Conservation (phyloP, 208 protist species). For the Wallacemonas rigidus region DNA sequence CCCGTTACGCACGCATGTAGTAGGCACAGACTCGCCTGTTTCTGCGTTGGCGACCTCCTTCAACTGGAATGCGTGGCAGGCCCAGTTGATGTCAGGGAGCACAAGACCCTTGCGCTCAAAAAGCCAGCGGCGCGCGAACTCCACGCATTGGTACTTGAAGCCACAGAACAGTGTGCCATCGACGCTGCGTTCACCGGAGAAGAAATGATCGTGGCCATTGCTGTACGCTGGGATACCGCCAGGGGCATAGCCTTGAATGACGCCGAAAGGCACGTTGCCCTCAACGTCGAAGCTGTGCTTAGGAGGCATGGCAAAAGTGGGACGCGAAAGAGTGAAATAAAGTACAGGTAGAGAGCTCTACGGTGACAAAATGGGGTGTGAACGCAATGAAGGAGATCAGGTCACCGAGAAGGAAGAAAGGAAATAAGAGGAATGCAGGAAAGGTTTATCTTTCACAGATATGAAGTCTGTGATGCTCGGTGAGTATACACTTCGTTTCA, state of each 20-base stretch:
- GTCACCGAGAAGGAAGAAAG: too few relatives aligned
- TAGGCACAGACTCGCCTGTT: slow-evolving; percentile 53
- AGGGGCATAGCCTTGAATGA: slow-evolving; percentile 73
- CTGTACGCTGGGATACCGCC: slow-evolving; percentile 87
- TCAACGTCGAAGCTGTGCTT: slow-evolving; percentile 34
- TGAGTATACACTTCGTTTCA: too few relatives aligned
- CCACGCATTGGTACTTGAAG: slow-evolving; percentile 91
- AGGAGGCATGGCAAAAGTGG: slow-evolving; percentile 3
- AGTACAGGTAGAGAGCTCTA: not conserved
- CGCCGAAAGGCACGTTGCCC: slow-evolving; percentile 65
- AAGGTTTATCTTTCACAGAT: too few relatives aligned
- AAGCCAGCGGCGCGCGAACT: slow-evolving; percentile 89
- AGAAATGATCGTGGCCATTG: slow-evolving; percentile 87
- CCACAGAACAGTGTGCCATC: slow-evolving; percentile 78
- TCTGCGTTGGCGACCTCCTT: slow-evolving; percentile 62
- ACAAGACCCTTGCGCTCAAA: slow-evolving; percentile 77
- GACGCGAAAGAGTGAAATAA: slow-evolving; percentile 12
- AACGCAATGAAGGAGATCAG: too few relatives aligned
- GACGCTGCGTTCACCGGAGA: slow-evolving; percentile 84
- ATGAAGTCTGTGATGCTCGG: too few relatives aligned
- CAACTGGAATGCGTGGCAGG: slow-evolving; percentile 78
- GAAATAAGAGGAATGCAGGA: too few relatives aligned
- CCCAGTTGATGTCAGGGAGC: slow-evolving; percentile 83
- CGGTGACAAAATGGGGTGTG: not conserved
- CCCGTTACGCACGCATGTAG: slow-evolving; percentile 58